Percentiles rank a stretch among this genome's conserved stretches.
phyloP scores from a whole-genome alignment of 495 filamentous ascomycete species.

The Neurospora sp. region DNA sequence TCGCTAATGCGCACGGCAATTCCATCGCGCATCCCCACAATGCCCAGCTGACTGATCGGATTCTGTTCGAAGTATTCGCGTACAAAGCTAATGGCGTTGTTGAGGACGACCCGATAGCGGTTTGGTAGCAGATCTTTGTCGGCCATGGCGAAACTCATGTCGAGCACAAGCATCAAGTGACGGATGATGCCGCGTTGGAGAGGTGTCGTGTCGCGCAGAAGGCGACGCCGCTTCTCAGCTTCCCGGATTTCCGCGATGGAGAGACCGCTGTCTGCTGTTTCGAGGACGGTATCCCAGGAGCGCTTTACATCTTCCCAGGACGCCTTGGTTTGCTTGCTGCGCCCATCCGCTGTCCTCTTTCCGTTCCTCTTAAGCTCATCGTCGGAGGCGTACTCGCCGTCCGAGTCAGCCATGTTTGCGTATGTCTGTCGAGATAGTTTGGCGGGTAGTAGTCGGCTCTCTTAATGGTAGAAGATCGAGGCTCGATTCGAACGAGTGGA shows the following conservation, averaged over 20 bases:
- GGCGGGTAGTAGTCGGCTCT: neutral
- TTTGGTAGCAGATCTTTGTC: constrained; percentile 92
- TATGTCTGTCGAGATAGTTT: neutral
- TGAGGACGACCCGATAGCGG: constrained; percentile 69
- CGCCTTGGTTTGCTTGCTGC: constrained; percentile 19
- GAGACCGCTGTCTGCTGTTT: constrained; percentile 32
- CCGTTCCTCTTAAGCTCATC: constrained; percentile 48
- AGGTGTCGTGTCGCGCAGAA: constrained; percentile 86
- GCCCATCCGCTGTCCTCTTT: constrained; percentile 20
- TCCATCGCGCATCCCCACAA: constrained; percentile 86
- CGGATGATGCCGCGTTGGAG: constrained; percentile 94
- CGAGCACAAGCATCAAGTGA: constrained; percentile 83
- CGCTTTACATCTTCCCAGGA: constrained; percentile 40
- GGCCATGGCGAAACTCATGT: constrained; percentile 84
- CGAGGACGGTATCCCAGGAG: constrained; percentile 37
- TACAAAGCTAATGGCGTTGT: constrained; percentile 80
- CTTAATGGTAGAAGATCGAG: neutral
- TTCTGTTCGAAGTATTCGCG: constrained; percentile 97
- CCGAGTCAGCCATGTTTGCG: constrained; percentile 56
- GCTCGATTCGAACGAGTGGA: neutral
- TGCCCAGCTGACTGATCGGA: constrained; percentile 89
- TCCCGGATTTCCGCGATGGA: constrained; percentile 28
- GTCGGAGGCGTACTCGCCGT: constrained; percentile 82
- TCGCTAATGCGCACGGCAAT: constrained; percentile 76
- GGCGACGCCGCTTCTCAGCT: constrained; percentile 36